phyloP scores from a whole-genome alignment of 495 filamentous ascomycete genomes.

The Xylaria castorea region DNA sequence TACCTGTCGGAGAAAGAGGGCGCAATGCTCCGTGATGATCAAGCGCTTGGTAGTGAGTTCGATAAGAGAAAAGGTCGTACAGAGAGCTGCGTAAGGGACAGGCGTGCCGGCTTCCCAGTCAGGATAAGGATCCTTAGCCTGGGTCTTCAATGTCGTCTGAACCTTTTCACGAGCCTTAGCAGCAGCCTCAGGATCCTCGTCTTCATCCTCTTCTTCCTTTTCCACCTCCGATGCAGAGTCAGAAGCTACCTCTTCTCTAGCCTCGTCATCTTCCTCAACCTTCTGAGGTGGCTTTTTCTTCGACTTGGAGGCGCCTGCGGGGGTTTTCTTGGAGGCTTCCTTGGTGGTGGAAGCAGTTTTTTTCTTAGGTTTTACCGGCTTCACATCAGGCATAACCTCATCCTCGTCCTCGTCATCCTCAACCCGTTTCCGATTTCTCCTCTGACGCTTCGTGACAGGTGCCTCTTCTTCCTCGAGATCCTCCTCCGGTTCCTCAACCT shows the following conservation, averaged over 20 bases:
- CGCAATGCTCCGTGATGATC: constrained; percentile 84
- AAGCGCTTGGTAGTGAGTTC: constrained; percentile 93
- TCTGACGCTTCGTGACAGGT: constrained; percentile 59
- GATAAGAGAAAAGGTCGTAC: constrained; percentile 90
- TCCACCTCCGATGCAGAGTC: constrained; percentile 62
- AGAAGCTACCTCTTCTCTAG: constrained; percentile 55
- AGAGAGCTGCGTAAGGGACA: constrained; percentile 93
- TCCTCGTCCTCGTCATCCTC: constrained; percentile 55
- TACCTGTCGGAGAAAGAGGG: constrained; percentile 90
- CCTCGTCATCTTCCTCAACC: constrained; percentile 37
- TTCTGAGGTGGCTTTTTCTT: constrained; percentile 37
- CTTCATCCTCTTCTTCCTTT: constrained; percentile 65
- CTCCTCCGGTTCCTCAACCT: constrained; percentile 40
- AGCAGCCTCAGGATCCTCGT: constrained; percentile 76
- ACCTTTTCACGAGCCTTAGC: constrained; percentile 82
- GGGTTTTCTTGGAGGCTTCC: constrained; percentile 37
- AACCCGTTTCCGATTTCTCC: constrained; percentile 47
- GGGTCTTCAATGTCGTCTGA: constrained; percentile 73
- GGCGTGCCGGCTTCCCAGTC: constrained; percentile 91
- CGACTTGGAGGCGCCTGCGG: constrained; percentile 32
- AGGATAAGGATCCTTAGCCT: constrained; percentile 80
- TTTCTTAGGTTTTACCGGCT: constrained; percentile 37
- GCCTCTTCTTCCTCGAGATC: constrained; percentile 56
- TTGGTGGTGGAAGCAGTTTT: constrained; percentile 19
- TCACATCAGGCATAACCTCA: constrained; percentile 46